A percentile compares a stretch with the other conserved stretches of the same genome.
These are phyloP conservation scores for Scutellaria minor DNA, from an alignment of 257 asterid genomes.

Conservation along the genomic window DNA sequence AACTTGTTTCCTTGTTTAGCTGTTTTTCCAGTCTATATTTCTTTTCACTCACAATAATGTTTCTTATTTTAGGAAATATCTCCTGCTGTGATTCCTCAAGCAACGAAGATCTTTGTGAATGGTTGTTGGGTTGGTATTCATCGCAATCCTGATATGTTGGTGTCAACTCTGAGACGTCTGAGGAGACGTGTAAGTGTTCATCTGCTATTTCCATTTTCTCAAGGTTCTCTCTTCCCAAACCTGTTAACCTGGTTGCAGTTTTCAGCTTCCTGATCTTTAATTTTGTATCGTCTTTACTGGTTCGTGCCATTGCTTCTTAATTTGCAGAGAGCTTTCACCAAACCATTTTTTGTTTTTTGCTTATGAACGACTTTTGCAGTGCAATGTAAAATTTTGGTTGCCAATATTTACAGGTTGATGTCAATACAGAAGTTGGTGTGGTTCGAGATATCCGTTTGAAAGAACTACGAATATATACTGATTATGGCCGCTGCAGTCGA, in stretches of 20 bases:
- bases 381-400: not conserved
- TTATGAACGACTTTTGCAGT: not conserved
- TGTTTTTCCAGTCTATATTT: not conserved
- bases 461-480: conserved; percentile 92
- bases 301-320: conserved; percentile 15
- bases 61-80: conserved; percentile 76
- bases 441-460: conserved; percentile 94
- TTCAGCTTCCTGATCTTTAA: conserved; percentile 11
- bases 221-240: conserved; percentile 8
- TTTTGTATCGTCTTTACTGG: not conserved
- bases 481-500: conserved; percentile 99
- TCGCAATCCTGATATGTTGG: conserved; percentile 98
- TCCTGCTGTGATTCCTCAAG: conserved; percentile 93
- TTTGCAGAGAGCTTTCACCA: not conserved
- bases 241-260: not conserved
- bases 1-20: conserved; percentile 25
- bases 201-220: conserved; percentile 24
- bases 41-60: not conserved
- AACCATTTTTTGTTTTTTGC: conserved; percentile 13
- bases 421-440: conserved; percentile 98
- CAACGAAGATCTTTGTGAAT: conserved; percentile 94
- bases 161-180: conserved; percentile 82
- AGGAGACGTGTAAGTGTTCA: conserved; percentile 79
- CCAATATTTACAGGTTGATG: conserved; percentile 71
- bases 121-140: conserved; percentile 99